phyloP scores from a whole-genome alignment of 1,139 yeast genomes.

The Scheffersomyces illinoinensis region DNA sequence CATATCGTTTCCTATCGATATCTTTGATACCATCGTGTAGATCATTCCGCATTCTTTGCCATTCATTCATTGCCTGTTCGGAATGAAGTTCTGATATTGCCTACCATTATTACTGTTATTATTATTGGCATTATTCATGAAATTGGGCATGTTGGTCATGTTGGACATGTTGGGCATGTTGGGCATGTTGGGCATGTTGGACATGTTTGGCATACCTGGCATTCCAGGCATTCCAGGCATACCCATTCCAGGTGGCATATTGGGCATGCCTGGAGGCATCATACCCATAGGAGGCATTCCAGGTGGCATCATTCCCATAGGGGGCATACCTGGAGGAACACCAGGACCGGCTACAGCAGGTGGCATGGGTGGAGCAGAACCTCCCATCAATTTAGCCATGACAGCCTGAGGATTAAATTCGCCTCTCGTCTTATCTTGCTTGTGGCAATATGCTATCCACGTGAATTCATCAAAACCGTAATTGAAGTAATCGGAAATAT shows the following conservation, averaged over 20 bases:
- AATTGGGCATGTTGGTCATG: conserved; percentile 23
- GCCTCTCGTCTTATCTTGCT: conserved; percentile 79
- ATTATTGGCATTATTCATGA: conserved; percentile 12
- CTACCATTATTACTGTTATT: conserved; percentile 4
- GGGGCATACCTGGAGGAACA: conserved; percentile 20
- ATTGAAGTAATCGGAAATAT: conserved; percentile 89
- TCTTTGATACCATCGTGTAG: neutral
- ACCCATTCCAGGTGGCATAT: conserved; percentile 13
- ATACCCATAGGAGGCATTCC: conserved; percentile 17
- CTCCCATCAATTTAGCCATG: conserved; percentile 45
- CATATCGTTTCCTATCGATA: too few species aligned
- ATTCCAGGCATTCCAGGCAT: conserved; percentile 18
- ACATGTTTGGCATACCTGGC: conserved; percentile 25
- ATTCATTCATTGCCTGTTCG: neutral
- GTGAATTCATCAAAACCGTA: conserved; percentile 95
- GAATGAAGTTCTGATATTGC: neutral
- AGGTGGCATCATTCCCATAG: conserved; percentile 21
- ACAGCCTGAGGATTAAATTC: conserved; percentile 69
- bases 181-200: conserved; percentile 25
- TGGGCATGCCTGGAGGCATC: conserved; percentile 32
- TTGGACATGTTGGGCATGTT: conserved; percentile 24
- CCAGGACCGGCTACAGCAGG: conserved; percentile 11
- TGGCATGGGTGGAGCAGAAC: conserved; percentile 12
- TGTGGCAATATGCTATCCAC: conserved; percentile 90
- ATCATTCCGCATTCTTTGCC: neutral